Base-by-base conservation (phyloP, 2,329 filamentous ascomycete genomes). In the Diaporthe sp. region DNA sequence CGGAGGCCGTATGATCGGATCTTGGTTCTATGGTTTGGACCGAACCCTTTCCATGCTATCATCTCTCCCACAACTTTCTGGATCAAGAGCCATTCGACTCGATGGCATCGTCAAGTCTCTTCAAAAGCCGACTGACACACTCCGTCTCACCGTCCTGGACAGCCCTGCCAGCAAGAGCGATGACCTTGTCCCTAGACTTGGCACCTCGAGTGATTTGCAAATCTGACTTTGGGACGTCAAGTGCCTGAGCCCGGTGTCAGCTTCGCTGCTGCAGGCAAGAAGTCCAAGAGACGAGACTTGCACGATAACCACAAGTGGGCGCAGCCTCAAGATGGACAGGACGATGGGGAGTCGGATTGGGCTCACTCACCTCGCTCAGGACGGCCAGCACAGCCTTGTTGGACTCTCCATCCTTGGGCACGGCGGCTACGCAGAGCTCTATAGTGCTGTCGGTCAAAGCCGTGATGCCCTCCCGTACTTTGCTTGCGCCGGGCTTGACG, bases 331-430 rank as follows among this genome's bases (percentile, higher is more conserved):
- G 19, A 5, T n/a, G 25, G 38, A 9, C n/a, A 9, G 7, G 35
- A 9, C n/a, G n/a, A 8, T 8, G n/a, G n/a, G 30, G 58, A 42
- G 19, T 17, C 10, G 25, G n/a, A 22, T 4, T 25, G 33, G 17
- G 28, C 82, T 76, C 78, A 91, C 91, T 77, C 78, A 91, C 91
- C 79, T 90, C 84, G 77, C 92, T 92, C 72, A 95, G 83, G 6
- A 94, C 83, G 50, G 88, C 85, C 66, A 91, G 83, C 3, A 94
- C 90, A 6, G 92, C 92, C 79, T 89, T 89, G 80, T 95, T 95
- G 7, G 93, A 90, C 80, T 93, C 91, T 19, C 92, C 92, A 19
- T 94, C 91, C 75, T 88, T 87, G 15, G 93, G 87, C 77, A 89
- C 91, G 0, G 92, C 92, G 0, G 92, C 84, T 3, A 94, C 92